Conservation (phyloP, 495 filamentous ascomycete genomes). For the Bathelium albidoporum region DNA sequence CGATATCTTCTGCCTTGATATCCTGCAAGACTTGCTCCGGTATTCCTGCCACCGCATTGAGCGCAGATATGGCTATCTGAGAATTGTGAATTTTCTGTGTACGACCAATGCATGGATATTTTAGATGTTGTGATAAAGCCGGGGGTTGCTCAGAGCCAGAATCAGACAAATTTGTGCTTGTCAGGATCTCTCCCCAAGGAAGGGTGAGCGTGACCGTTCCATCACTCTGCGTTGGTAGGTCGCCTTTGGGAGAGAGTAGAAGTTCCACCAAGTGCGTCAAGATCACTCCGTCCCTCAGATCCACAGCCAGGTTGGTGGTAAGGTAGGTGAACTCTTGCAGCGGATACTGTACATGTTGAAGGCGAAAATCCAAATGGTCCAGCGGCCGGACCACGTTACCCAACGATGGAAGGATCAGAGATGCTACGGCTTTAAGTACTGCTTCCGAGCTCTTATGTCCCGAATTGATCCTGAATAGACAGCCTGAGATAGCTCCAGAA, state of each 20-base stretch:
- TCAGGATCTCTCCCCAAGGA: conserved; percentile 30
- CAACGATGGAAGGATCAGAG: conserved; percentile 47
- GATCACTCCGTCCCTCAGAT: conserved; percentile 54
- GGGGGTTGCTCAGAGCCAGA: conserved; percentile 3
- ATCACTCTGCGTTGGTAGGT: conserved; percentile 17
- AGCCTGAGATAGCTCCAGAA: conserved; percentile 26
- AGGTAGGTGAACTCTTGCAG: conserved; percentile 50
- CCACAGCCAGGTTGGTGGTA: conserved; percentile 52
- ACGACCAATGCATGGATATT: conserved; percentile 47
- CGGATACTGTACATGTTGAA: conserved; percentile 44
- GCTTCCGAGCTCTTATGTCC: conserved; percentile 45
- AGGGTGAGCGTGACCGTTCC: conserved; percentile 32
- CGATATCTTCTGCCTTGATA: conserved; percentile 50
- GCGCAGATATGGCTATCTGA: conserved; percentile 45
- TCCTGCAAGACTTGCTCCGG: conserved; percentile 25
- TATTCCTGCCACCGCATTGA: conserved; percentile 35
- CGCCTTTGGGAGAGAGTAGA: conserved; percentile 38
- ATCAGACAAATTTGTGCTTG: conserved; percentile 14
- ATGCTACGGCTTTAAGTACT: conserved; percentile 43
- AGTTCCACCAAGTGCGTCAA: conserved; percentile 52
- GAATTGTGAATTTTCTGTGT: conserved; percentile 54
- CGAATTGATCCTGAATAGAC: conserved; percentile 41
- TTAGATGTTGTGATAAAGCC: conserved; percentile 48
- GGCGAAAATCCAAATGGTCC: conserved; percentile 46
- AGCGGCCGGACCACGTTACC: conserved; percentile 49